These are phyloP conservation scores for Apophysomyces trapeziformis DNA, from an alignment of 371 early-diverging fungal genomes.

Conservation along the genomic window DNA sequence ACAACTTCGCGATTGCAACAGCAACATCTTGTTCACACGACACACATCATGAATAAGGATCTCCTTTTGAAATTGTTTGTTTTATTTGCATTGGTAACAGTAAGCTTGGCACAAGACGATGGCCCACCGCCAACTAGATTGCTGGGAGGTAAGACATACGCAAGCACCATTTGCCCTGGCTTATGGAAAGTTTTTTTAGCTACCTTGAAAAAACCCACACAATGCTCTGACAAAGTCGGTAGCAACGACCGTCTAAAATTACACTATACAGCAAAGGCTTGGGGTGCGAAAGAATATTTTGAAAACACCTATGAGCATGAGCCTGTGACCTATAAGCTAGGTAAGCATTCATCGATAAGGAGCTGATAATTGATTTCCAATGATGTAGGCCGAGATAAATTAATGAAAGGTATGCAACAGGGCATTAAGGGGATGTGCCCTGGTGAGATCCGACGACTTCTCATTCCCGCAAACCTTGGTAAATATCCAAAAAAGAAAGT, in stretches of 20 bases:
- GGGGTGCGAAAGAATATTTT: slow-evolving; percentile 35
- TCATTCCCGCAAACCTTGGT: slow-evolving; percentile 65
- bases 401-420: slow-evolving; percentile 57
- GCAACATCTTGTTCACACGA: slow-evolving; percentile 6
- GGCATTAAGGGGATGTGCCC: slow-evolving; percentile 76
- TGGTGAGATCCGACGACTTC: slow-evolving; percentile 68
- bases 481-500: background rate
- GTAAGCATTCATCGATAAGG: slow-evolving; percentile 17
- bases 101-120: slow-evolving; percentile 13
- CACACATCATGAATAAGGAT: background rate
- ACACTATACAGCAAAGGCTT: slow-evolving; percentile 37
- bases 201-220: slow-evolving; percentile 25
- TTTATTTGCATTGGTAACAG: background rate
- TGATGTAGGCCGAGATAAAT: slow-evolving; percentile 31
- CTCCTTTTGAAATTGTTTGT: background rate
- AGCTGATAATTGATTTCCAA: background rate
- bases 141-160: slow-evolving; percentile 31
- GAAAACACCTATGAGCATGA: slow-evolving; percentile 34
- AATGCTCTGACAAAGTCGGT: slow-evolving; percentile 28
- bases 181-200: slow-evolving; percentile 16
- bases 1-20: background rate
- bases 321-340: slow-evolving; percentile 29
- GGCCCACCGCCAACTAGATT: slow-evolving; percentile 33
- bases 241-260: slow-evolving; percentile 30
- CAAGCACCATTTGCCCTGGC: background rate